A percentile compares a stretch with the other conserved stretches of the same genome.
These are phyloP conservation scores for Tephrocybe sp. DNA, from an alignment of 768 basidiomycete genomes.

Conservation along the genomic window DNA sequence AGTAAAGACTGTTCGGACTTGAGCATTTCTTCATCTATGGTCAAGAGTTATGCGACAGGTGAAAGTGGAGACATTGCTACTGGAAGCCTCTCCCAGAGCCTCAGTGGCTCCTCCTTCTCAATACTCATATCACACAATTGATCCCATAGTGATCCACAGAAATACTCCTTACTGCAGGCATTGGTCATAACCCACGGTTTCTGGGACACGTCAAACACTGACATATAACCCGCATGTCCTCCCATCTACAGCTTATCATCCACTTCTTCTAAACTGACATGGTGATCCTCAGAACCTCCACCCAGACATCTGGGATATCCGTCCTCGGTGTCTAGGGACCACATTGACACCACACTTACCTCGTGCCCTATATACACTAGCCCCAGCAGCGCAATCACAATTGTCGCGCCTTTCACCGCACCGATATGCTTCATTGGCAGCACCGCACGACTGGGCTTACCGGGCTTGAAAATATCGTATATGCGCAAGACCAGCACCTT, in stretches of 20 bases:
- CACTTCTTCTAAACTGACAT: slow-evolving; percentile 82
- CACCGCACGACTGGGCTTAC: slow-evolving; percentile 49
- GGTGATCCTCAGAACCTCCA: slow-evolving; percentile 77
- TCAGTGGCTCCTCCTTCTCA: slow-evolving; percentile 68
- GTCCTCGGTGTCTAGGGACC: no score
- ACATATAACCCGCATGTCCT: no score
- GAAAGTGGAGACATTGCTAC: not conserved
- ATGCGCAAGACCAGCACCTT: slow-evolving; percentile 73
- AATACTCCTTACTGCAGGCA: slow-evolving; percentile 69
- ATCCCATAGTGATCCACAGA: slow-evolving; percentile 76
- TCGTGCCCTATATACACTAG: slow-evolving; percentile 87
- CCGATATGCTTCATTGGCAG: slow-evolving; percentile 73
- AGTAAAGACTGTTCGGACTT: slow-evolving; percentile 78
- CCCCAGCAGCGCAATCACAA: slow-evolving; percentile 69
- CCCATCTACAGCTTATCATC: slow-evolving; percentile 84
- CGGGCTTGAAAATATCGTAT: slow-evolving; percentile 70
- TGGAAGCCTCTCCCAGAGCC: slow-evolving; percentile 91
- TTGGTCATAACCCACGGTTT: no score
- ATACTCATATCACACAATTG: slow-evolving; percentile 74
- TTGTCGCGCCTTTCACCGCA: slow-evolving; percentile 76
- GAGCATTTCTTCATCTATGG: slow-evolving; percentile 68
- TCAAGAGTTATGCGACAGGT: not conserved
- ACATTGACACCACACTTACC: slow-evolving; percentile 75
- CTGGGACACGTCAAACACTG: no score
- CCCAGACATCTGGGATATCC: slow-evolving; percentile 61